Evolutionary conservation across 805 yeast genomes (phyloP), one percentile per base, ranked within the genome.

Genomic region (Metschnikowia proteae): DNA sequence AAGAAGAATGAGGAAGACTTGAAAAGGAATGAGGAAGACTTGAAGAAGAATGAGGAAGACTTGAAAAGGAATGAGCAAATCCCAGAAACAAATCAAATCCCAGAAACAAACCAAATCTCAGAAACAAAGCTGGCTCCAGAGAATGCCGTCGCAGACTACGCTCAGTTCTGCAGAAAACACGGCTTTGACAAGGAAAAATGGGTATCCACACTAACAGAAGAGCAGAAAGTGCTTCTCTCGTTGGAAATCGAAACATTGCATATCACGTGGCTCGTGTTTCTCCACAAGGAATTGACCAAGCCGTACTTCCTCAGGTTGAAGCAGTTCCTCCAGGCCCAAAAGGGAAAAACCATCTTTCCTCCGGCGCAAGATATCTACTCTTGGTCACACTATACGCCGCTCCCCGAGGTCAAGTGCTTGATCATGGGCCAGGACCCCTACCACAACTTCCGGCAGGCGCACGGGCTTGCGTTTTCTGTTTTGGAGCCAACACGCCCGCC

Each of bases 351-450:
- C 2, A 74, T 92, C 0, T 92, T 88, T 66, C 99, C 99, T 1
- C 91, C 92, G 0, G 63, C 71, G 13, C 60, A 77, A 10, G 86
- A 87, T 51, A 80, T 94, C 22, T 94, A 94, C 63, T 88, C 97
- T 0, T 94, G 98, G 97, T 83, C 95, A 2, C 78, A 89, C 30
- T 73, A 83, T 13, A 89, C 98, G 0, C 96, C 96, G 0, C 70
- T 92, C 22, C 71, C 80, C 3, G 64, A 78, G 3, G 86, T 90
- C 17, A 83, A 82, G 60, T 94, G 92, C 27, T 77, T 94, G 1
- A 78, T 94, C 9, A 71, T 94, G 39, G 99, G 99, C 0, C 99
- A 94, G 65, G 99, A 94, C 64, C 99, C 99, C 0, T 94, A 94
- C 64, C 99, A 94, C 66, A 89, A 90, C 64, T 67, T 67, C 58